Base-by-base conservation (phyloP, 2,329 filamentous ascomycete genomes). In the Xylariaceae sp. region DNA sequence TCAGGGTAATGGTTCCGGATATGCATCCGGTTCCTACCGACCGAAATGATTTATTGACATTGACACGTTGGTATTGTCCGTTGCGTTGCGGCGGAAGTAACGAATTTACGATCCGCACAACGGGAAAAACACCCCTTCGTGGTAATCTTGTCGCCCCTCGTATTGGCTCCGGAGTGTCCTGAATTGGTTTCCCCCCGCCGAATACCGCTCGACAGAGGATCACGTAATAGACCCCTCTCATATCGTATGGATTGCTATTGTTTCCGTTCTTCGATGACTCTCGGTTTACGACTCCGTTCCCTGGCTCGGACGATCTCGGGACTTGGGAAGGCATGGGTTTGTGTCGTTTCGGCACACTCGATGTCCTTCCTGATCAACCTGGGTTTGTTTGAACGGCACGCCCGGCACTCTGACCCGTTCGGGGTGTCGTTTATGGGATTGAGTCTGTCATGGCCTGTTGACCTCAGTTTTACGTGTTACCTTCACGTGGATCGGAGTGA, bases 1-100 rank as follows among this genome's bases (percentile, higher is more conserved):
- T 81, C 79, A 74, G 65, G 70, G 65, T 56, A 61, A 67, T 67
- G 74, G 71, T 65, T 71, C 74, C 58, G 74, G 75, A 67, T 77
- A 74, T 68, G 71, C 73, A 59, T 71, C 74, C 60, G 73, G 73
- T 60, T 71, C 71, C 50, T 76, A 76, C 66, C 74, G 75, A 66
- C 73, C 75, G 48, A 76, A 75, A 75, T 79, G 76, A 78, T 73
- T 62, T 9, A 23, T 57, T 58, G 44, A 55, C 55, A 50, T 56
- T 55, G 61, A 56, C 58, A 62, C 61, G 55, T 63, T 60, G 54
- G 61, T 59, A 57, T 56, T 55, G 56, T 59, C 59, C 54, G 52
- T 63, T 59, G 57, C 53, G 59, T 60, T 64, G 65, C 66, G 60
- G 63, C 62, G 62, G 67, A 54, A 59, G 61, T 58, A 57, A 59